Base-by-base conservation (phyloP, 1,284 basidiomycete species). In the Fistulinella cinereoalba region DNA sequence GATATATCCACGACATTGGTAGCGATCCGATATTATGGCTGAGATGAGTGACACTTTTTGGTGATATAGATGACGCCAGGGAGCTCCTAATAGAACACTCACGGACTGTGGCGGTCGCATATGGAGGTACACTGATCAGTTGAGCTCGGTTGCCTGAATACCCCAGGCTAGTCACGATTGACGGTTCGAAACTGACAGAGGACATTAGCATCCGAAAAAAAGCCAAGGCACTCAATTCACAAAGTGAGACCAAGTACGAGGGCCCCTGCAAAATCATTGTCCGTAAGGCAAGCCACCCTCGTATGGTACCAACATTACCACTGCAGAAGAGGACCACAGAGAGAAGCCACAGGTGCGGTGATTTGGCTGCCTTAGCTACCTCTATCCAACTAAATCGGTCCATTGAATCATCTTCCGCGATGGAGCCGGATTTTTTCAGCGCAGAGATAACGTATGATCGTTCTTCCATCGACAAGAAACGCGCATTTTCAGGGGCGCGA, bases 121-220 rank as follows among this genome's bases (percentile, higher is more conserved):
- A 77, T 1, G 75, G 76, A 22, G 75, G 75, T 3, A 73, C 74
- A 22, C 67, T 75, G 72, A 76, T 71, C 3, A 79, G 64, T 43
- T 79, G 77, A 6, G 77, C 73, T 4, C 58, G 56, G 10, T 68
- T 65, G n/a, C 69, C 66, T 6, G 64, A 61, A 46, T 71, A 77
- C 22, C 76, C 77, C 7, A 79, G 66, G n/a, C 62, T 52, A 27
- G 66, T 63, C 6, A 81, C 69, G 44, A 80, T 77, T 2, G 73
- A 71, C 6, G 81, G 80, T 3, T 76, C 66, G 52, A 83, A 83
- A 58, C 75, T 77, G 43, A 7, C 16, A 5, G 21, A 18, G 11
- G 6, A 29, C 12, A 8, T 61, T 27, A 58, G 32, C 10, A 21
- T 16, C 7, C 10, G 19, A 19, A 16, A 22, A 44, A 29, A 6